These are phyloP conservation scores for Botrytis fabae DNA, from an alignment of 2,329 filamentous ascomycete genomes.

Conservation along the genomic window DNA sequence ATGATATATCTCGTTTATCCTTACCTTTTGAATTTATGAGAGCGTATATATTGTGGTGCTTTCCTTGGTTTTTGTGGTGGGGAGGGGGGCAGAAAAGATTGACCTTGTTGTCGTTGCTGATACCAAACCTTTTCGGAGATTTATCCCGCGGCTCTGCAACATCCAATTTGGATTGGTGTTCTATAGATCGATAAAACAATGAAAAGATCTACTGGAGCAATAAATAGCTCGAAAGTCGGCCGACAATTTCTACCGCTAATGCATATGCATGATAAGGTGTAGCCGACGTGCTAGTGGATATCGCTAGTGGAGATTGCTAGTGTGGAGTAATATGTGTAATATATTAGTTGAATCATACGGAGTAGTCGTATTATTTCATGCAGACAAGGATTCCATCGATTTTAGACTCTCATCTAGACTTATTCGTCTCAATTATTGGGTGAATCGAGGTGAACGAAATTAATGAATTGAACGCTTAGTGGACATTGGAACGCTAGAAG, in stretches of 20 bases:
- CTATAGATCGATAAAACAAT: neutral
- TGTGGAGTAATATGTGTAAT: neutral
- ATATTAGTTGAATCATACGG: neutral
- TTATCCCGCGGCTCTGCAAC: neutral
- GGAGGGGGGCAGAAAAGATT: neutral
- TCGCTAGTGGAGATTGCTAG: neutral
- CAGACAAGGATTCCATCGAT: slow-evolving; percentile 1
- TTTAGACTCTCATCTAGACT: slow-evolving; percentile 10
- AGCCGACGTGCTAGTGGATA: neutral
- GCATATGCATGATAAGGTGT: neutral
- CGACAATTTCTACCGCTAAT: neutral
- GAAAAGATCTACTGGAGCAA: slow-evolving; percentile 4
- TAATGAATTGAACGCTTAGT: neutral
- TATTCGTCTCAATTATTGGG: slow-evolving; percentile 13
- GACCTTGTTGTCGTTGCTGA: neutral
- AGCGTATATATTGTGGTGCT: neutral
- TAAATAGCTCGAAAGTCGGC: neutral
- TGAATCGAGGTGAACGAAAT: slow-evolving; percentile 8
- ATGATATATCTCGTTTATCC: slow-evolving; percentile 1
- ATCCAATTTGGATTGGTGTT: neutral
- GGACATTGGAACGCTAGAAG: neutral
- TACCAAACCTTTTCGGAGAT: slow-evolving; percentile 2
- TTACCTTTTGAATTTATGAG: slow-evolving; percentile 2
- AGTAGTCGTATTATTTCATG: neutral
- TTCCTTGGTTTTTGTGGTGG: slow-evolving; percentile 3